Conservation (phyloP, 441 rosid species). For the Adansonia madagascariensis region DNA sequence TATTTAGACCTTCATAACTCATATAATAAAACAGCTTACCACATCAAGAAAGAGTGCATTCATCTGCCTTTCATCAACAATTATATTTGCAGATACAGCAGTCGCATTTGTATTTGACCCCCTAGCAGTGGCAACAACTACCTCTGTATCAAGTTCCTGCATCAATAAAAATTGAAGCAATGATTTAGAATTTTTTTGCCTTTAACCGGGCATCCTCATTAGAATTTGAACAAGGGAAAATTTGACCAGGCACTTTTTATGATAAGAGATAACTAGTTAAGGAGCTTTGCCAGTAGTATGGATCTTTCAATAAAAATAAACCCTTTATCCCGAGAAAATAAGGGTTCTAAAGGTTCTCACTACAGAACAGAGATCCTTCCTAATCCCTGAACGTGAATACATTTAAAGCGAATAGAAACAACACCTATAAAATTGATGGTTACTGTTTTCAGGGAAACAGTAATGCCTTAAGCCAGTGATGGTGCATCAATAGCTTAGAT, state of each 20-base stretch:
- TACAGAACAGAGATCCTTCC: not conserved
- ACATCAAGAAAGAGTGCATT: conserved; percentile 95
- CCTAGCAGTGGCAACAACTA: conserved; percentile 86
- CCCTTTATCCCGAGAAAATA: not conserved
- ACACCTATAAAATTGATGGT: conserved; percentile 3
- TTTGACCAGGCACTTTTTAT: not conserved
- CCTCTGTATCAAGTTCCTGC: conserved; percentile 90
- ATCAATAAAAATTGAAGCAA: conserved; percentile 12
- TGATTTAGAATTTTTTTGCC: not conserved
- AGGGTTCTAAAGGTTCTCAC: not conserved
- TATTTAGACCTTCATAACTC: not conserved
- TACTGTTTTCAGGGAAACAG: not conserved
- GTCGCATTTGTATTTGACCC: conserved; percentile 62
- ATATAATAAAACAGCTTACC: conserved; percentile 50
- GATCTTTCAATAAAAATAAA: not conserved
- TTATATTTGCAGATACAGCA: conserved; percentile 84
- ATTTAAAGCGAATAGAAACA: not conserved
- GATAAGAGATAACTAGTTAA: not conserved
- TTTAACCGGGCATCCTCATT: not conserved
- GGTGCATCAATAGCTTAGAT: conserved; percentile 14
- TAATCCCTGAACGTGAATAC: too few species aligned
- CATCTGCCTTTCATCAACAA: conserved; percentile 95
- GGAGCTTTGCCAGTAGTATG: not conserved
- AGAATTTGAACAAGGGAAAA: conserved; percentile 9
- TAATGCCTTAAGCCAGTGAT: not conserved